Evolutionary conservation across 345 rosid species (phyloP), one percentile per base, ranked within the genome.

Genomic region (Aquilaria malaccensis): DNA sequence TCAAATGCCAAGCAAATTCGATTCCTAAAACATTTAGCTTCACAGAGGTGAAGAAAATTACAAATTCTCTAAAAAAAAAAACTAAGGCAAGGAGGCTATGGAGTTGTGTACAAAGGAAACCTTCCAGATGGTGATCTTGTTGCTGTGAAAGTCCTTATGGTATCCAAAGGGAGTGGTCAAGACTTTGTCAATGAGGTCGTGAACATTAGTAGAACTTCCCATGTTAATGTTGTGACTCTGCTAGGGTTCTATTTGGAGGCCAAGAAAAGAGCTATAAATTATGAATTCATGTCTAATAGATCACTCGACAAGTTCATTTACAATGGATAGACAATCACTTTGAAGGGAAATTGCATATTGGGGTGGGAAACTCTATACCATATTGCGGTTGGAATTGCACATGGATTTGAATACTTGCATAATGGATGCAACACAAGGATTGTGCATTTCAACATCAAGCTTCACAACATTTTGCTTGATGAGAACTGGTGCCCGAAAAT

Each of bases 331-430:
- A 22, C 0, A 22, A 22, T 22, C 22, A 22, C 22, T 22, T 22
- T 22, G 0, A 0, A 22, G 41, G 55, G 13, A 11, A 52, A 31
- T 6, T 3, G 11, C 13, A 48, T 6, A 2, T 49, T 71, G 9
- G 70, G 51, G 22, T 65, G 62, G 67, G 50, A 50, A 45, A 65
- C 57, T 52, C 29, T 60, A 50, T 65, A 56, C 11, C 50, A 64
- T 2, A 64, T 72, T 9, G 71, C 64, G 0, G 9, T 69, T 1
- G 77, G 77, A 9, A 52, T 69, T 47, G 80, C 77, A 1, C 52
- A 67, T 58, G 77, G 80, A 50, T 32, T 76, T 45, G 80, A 72
- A 58, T 76, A 76, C 57, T 72, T 73, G 13, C 81, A 73, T 31
- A 5, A 58, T 2, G 78, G 78, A 31, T 77, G 81, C 32, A 77